phyloP scores from a whole-genome alignment of 129 eudicot species.

The Saposhnikovia divaricata region DNA sequence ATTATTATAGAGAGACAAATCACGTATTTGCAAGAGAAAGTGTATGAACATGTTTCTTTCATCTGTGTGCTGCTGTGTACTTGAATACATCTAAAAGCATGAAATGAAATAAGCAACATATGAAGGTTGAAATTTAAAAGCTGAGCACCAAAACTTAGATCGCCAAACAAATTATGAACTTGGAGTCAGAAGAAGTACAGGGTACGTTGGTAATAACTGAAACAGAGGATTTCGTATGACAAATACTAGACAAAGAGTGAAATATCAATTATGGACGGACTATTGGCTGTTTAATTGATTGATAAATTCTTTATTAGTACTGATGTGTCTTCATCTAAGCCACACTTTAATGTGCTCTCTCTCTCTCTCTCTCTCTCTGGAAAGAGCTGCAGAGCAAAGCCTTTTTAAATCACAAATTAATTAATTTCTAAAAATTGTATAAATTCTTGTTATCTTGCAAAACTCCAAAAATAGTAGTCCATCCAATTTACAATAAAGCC shows the following conservation, averaged over 20 bases:
- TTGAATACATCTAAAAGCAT: too few relatives aligned
- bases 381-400: background rate
- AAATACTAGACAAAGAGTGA: background rate
- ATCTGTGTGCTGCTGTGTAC: background rate
- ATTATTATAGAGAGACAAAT: background rate
- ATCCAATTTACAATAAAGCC: background rate
- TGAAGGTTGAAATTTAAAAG: too few relatives aligned
- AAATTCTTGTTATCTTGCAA: background rate
- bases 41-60: background rate
- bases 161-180: background rate
- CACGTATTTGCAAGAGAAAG: background rate
- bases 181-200: background rate
- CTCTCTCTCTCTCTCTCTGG: background rate
- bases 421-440: background rate
- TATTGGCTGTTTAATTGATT: background rate
- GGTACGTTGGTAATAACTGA: background rate
- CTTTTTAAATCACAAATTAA: background rate
- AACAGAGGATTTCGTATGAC: background rate
- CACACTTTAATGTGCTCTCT: background rate
- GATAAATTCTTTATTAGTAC: background rate
- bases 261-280: background rate
- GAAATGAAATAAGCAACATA: too few relatives aligned
- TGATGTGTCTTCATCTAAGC: slow-evolving; percentile 2
- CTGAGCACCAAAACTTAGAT: background rate
- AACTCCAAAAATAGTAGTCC: background rate